Evolutionary conservation across 345 rosid species (phyloP), one percentile per base, ranked within the genome.

Genomic region (Arabis hirsuta): DNA sequence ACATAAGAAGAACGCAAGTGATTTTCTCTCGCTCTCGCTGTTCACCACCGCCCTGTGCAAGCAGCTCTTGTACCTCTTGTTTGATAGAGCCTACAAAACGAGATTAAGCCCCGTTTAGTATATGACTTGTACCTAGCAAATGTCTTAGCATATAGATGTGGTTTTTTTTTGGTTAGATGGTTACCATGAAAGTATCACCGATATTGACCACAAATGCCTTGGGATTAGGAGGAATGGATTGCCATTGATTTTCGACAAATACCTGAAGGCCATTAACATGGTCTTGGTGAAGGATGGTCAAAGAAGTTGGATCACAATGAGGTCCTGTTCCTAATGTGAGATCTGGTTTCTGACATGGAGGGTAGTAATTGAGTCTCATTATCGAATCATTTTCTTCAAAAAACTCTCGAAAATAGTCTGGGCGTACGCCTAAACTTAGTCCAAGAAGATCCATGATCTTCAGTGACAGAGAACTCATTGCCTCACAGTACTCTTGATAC

Each of bases 111-210:
- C 31, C 12, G 42, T 57, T 73, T 66, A 58, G 72, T 46, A 47
- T 39, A 56, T 38, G 5, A 13, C 1, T 3, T 3, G n/a, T 16
- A 61, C 39, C 27, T 12, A 26, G 24, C 12, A 47, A 31, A 32
- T 22, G 4, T 14, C n/a, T 34, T 12, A 55, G 57, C 41, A 48
- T 41, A 12, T 47, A 66, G 12, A 51, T 57, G 53, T 56, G 29
- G 6, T 12, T 3, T 32, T 19, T 7, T 41, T 48, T 47, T 4
- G 5, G 47, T 29, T 61, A 47, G 20, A n/a, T 27, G 32, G 60
- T 79, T 85, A 95, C 99, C 99, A 90, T 87, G 89, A 95, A 95
- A 61, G 99, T 95, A 82, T 95, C 99, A n/a, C 99, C 99, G 42
- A 91, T 84, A 86, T 95, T 95, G 68, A 95, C 90, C 46, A 95